phyloP scores from a whole-genome alignment of 768 basidiomycete genomes.

The Cystobasidium onofrii region DNA sequence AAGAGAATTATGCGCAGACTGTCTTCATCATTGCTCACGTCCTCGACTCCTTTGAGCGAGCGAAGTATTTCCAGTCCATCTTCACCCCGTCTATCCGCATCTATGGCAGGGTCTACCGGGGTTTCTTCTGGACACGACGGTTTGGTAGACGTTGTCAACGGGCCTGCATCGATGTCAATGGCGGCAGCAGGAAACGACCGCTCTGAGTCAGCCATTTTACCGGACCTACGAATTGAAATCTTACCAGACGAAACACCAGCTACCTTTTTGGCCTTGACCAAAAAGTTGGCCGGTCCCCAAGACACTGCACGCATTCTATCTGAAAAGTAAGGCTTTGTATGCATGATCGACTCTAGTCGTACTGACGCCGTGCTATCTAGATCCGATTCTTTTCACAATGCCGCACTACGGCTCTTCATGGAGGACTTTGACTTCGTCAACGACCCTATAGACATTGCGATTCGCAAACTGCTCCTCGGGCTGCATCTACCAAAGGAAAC shows the following conservation, averaged over 20 bases:
- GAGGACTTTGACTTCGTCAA: slow-evolving; percentile 64
- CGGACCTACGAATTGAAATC: neutral
- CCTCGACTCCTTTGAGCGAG: neutral
- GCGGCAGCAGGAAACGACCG: neutral
- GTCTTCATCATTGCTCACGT: neutral
- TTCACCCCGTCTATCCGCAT: neutral
- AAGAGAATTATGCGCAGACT: neutral
- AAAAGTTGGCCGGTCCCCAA: neutral
- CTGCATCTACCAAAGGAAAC: slow-evolving; percentile 88
- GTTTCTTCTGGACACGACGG: neutral
- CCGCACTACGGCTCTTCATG: slow-evolving; percentile 65
- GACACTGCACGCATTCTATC: slow-evolving; percentile 27
- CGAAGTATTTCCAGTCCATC: neutral
- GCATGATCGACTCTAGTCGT: neutral
- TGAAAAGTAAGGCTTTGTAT: neutral
- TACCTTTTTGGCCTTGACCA: neutral
- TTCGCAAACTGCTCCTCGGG: slow-evolving; percentile 82
- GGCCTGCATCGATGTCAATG: neutral
- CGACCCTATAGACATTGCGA: slow-evolving; percentile 81
- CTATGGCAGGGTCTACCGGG: neutral
- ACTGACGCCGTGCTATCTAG: slow-evolving; percentile 47
- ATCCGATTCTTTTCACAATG: slow-evolving; percentile 60
- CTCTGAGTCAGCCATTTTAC: neutral
- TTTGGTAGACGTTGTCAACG: no score
- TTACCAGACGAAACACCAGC: slow-evolving; percentile 18